Evolutionary conservation across 306 rosid species (phyloP).

Genomic region (Gynostemma pentaphyllum): DNA sequence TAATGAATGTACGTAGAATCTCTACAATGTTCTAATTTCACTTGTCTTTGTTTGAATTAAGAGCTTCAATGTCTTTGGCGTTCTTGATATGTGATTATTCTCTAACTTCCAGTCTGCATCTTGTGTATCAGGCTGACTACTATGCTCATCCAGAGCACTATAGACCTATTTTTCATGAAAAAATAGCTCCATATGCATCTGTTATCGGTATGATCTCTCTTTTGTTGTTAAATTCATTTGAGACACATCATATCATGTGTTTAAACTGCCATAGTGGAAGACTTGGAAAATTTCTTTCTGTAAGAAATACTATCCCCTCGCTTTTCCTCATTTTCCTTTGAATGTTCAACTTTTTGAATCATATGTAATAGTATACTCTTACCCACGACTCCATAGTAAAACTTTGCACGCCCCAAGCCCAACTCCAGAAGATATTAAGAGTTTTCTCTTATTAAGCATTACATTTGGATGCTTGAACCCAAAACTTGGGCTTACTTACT

Average conservation of each 20-base stretch:
- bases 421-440: too few species aligned
- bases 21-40: neutral
- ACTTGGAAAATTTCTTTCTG: neutral
- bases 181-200: slow-evolving; percentile 70
- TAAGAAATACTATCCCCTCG: neutral
- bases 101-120: neutral
- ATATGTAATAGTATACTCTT: neutral
- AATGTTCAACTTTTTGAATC: neutral
- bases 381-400: too few species aligned
- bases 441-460: too few species aligned
- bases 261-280: neutral
- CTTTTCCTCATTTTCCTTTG: neutral
- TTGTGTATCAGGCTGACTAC: slow-evolving; percentile 63
- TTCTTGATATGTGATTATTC: neutral
- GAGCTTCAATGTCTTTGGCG: neutral
- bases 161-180: slow-evolving; percentile 69
- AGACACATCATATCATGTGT: neutral
- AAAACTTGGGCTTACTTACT: too few species aligned
- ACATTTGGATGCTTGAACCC: too few species aligned
- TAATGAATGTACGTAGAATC: neutral
- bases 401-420: too few species aligned
- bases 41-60: neutral
- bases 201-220: slow-evolving; percentile 55
- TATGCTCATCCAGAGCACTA: slow-evolving; percentile 89
- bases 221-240: slow-evolving; percentile 11